phyloP scores from a whole-genome alignment of 768 basidiomycete genomes.

The Tulasnella sp. region DNA sequence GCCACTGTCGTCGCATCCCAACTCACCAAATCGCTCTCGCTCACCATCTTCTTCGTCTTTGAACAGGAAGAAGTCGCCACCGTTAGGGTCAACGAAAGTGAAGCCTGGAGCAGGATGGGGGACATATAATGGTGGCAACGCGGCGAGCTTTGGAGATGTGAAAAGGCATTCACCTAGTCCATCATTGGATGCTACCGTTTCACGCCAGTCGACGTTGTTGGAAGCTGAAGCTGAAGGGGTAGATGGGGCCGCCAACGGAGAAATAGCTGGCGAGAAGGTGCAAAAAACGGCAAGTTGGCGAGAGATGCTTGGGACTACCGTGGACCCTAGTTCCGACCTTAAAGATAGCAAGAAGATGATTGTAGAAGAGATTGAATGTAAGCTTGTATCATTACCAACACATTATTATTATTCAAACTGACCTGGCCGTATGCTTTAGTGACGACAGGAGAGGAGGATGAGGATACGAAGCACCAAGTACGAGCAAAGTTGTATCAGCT shows the following conservation, averaged over 20 bases:
- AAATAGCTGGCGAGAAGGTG: not conserved
- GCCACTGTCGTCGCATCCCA: not conserved
- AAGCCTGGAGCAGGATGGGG: conserved; percentile 6
- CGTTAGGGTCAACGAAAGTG: not conserved
- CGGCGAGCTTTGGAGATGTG: not conserved
- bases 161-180: conserved; percentile 4
- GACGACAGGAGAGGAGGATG: conserved; percentile 31
- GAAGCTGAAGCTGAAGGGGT: not conserved
- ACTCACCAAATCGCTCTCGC: conserved; percentile 5
- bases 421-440: conserved; percentile 19
- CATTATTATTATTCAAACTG: not conserved
- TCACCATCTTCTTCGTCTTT: conserved; percentile 9
- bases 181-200: not conserved
- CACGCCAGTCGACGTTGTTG: not conserved
- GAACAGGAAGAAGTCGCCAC: conserved; percentile 7
- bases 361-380: conserved; percentile 29
- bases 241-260: not conserved
- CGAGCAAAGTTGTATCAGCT: conserved; percentile 29
- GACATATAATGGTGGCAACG: not conserved
- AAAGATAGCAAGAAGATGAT: conserved; percentile 24
- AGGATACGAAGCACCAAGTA: conserved; percentile 27
- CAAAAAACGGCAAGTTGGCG: conserved; percentile 2
- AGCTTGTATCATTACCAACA: conserved; percentile 15
- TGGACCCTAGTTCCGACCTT: conserved; percentile 18
- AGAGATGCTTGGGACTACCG: conserved; percentile 8